phyloP scores from a whole-genome alignment of 1,284 basidiomycete species.

The Melampsora americana region DNA sequence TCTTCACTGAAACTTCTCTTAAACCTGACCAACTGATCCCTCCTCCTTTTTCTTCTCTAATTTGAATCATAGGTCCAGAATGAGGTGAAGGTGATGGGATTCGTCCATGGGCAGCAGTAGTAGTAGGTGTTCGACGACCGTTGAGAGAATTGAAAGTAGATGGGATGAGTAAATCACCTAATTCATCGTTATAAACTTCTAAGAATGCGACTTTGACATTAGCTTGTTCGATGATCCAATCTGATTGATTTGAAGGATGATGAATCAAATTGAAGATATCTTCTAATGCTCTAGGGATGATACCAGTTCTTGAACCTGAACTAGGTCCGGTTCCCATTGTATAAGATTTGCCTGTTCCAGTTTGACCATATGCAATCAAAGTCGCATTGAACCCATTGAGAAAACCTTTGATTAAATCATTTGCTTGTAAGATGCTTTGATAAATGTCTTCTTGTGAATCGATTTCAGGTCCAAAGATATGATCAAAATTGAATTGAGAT shows the following conservation, averaged over 20 bases:
- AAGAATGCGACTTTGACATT: conserved; percentile 13
- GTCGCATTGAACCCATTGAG: conserved; percentile 25
- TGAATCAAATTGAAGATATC: conserved; percentile 15
- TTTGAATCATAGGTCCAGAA: neutral
- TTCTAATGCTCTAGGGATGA: conserved; percentile 34
- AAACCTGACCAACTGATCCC: conserved; percentile 14
- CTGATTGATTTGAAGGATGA: neutral
- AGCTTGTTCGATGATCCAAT: neutral
- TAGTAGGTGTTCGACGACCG: neutral
- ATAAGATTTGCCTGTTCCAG: conserved; percentile 31
- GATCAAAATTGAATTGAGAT: conserved; percentile 8
- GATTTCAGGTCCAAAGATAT: conserved; percentile 5
- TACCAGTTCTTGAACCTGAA: neutral
- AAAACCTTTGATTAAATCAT: conserved; percentile 10
- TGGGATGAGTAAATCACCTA: conserved; percentile 15
- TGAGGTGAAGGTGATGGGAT: neutral
- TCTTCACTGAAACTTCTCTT: conserved; percentile 2
- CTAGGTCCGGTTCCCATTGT: conserved; percentile 21
- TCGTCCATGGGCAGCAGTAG: neutral
- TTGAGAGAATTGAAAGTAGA: neutral
- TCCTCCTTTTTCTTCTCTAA: conserved; percentile 14
- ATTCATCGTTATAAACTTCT: conserved; percentile 43
- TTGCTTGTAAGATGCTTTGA: neutral
- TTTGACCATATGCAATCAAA: conserved; percentile 39
- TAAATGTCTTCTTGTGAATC: conserved; percentile 14